A percentile compares a stretch with the other conserved stretches of the same genome.
Conservation (phyloP, 371 early-diverging fungal genomes). For the Haplosporangium sp. region DNA sequence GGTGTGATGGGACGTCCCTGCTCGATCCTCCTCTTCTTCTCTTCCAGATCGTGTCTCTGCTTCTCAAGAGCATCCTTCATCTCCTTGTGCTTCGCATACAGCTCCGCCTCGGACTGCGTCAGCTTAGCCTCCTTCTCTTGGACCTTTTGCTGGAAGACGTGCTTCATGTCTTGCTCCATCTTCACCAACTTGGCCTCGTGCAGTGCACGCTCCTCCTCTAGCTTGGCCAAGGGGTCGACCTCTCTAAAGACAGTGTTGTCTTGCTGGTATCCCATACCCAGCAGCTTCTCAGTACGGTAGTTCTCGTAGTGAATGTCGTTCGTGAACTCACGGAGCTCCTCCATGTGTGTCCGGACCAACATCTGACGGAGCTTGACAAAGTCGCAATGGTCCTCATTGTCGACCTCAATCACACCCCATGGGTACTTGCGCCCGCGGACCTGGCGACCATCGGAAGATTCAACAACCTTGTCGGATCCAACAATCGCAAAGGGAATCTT, state of each 20-base stretch:
- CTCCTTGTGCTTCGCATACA: slow-evolving; percentile 95
- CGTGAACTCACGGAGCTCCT: slow-evolving; percentile 90
- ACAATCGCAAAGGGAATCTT: slow-evolving; percentile 97
- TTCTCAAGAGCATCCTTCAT: slow-evolving; percentile 97
- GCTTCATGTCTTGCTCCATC: slow-evolving; percentile 98
- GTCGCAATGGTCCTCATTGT: slow-evolving; percentile 91
- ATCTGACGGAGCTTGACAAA: slow-evolving; percentile 95
- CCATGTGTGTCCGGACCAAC: slow-evolving; percentile 92
- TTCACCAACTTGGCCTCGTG: slow-evolving; percentile 96
- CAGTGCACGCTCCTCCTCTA: slow-evolving; percentile 93
- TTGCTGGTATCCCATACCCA: slow-evolving; percentile 82
- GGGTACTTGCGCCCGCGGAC: slow-evolving; percentile 95
- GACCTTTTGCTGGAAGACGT: slow-evolving; percentile 98
- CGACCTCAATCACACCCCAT: slow-evolving; percentile 97
- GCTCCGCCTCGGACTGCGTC: slow-evolving; percentile 96
- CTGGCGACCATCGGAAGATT: slow-evolving; percentile 81
- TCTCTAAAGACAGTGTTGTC: slow-evolving; percentile 86
- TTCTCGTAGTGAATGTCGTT: slow-evolving; percentile 89
- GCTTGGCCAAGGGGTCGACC: slow-evolving; percentile 88
- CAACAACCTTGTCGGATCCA: slow-evolving; percentile 92
- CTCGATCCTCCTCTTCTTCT: slow-evolving; percentile 91
- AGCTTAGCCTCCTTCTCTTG: slow-evolving; percentile 97
- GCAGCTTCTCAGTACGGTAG: slow-evolving; percentile 89
- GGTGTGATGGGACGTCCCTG: slow-evolving; percentile 87
- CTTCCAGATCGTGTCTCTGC: slow-evolving; percentile 92